phyloP scores from a whole-genome alignment of 768 basidiomycete genomes.

The Tricholoma bakamatsutake region DNA sequence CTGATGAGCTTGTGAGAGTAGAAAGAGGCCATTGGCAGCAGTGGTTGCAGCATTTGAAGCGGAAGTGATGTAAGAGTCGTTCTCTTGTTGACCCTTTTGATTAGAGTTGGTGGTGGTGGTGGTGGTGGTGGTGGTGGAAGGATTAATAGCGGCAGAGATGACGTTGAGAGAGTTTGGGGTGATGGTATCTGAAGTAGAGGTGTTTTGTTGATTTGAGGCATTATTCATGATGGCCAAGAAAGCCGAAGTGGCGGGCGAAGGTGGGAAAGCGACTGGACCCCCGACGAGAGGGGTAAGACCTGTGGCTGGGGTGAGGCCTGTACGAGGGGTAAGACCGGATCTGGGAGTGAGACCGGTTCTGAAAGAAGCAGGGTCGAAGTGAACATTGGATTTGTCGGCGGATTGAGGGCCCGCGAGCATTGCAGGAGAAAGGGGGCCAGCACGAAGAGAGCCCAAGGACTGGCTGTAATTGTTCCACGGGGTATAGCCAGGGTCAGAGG shows the following conservation, averaged over 20 bases:
- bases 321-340: slow-evolving; percentile 82
- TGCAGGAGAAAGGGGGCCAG: slow-evolving; percentile 92
- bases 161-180: slow-evolving; percentile 75
- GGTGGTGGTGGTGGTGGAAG: background rate
- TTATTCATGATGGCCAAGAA: slow-evolving; percentile 91
- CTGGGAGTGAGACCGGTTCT: slow-evolving; percentile 85
- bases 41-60: slow-evolving; percentile 56
- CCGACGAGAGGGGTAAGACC: slow-evolving; percentile 79
- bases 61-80: slow-evolving; percentile 28
- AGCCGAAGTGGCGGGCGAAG: slow-evolving; percentile 85
- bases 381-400: slow-evolving; percentile 30
- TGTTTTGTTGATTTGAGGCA: slow-evolving; percentile 21
- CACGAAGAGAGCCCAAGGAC: slow-evolving; percentile 72
- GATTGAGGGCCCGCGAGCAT: slow-evolving; percentile 89
- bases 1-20: slow-evolving; percentile 92
- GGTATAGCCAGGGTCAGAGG: slow-evolving; percentile 54
- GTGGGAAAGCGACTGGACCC: slow-evolving; percentile 71
- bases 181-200: slow-evolving; percentile 41
- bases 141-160: slow-evolving; percentile 74
- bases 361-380: slow-evolving; percentile 69
- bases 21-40: slow-evolving; percentile 89
- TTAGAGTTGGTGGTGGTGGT: slow-evolving; percentile 22
- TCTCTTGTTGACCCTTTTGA: slow-evolving; percentile 24
- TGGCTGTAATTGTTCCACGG: slow-evolving; percentile 60
- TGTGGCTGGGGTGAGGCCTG: slow-evolving; percentile 69